phyloP scores from a whole-genome alignment of 2,329 filamentous ascomycete genomes.

The Ceratocystis diversiconidia region DNA sequence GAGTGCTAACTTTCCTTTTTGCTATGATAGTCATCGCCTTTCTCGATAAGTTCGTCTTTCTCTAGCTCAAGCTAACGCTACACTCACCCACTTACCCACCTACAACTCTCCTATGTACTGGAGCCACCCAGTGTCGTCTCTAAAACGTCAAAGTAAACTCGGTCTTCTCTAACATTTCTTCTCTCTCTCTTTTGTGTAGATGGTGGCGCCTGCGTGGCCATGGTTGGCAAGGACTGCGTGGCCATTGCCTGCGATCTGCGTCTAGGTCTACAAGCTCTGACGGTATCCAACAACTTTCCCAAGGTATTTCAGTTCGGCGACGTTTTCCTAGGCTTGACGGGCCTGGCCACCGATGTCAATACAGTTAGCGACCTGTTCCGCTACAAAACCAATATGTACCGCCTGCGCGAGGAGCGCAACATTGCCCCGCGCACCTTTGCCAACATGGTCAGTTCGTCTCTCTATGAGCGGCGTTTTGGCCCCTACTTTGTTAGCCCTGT shows the following conservation, averaged over 20 bases:
- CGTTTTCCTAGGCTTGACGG: constrained; percentile 88
- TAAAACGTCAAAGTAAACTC: constrained; percentile 6
- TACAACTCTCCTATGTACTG: constrained; percentile 13
- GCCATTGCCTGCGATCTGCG: constrained; percentile 98
- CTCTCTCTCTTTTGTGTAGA: constrained; percentile 30
- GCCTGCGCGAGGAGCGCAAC: constrained; percentile 90
- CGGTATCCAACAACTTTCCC: constrained; percentile 98
- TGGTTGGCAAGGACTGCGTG: constrained; percentile 99
- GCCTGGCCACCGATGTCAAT: constrained; percentile 86
- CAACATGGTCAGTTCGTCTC: constrained; percentile 77
- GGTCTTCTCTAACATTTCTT: constrained; percentile 5
- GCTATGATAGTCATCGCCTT: constrained; percentile 59
- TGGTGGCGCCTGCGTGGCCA: constrained; percentile 91
- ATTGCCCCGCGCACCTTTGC: constrained; percentile 91
- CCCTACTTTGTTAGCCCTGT: constrained; percentile 94
- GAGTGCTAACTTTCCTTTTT: constrained; percentile 24
- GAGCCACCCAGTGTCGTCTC: constrained; percentile 3
- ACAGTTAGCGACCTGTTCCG: constrained; percentile 96
- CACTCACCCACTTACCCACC: not conserved
- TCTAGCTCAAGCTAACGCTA: not conserved
- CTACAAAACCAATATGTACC: constrained; percentile 99
- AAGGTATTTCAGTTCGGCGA: constrained; percentile 98
- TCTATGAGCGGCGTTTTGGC: constrained; percentile 93
- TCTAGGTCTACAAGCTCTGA: constrained; percentile 88
- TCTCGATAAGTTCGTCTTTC: constrained; percentile 70